Conservation (phyloP, 495 filamentous ascomycete genomes). For the Aspergillus sparsus region DNA sequence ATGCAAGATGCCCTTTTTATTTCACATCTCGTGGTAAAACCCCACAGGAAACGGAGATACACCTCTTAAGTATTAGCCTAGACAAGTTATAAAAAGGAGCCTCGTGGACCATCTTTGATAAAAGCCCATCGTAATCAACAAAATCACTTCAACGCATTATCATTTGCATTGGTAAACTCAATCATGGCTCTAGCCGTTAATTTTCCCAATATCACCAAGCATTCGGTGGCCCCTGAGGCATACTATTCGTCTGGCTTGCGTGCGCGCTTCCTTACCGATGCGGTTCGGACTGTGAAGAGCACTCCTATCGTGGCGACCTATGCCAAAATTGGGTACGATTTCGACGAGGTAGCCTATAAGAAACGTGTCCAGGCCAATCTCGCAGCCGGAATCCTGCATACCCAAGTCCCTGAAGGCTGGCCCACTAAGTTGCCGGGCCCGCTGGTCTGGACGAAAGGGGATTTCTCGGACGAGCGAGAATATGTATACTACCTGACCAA, state of each 20-base stretch:
- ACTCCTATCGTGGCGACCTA: constrained; percentile 6
- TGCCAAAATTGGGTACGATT: constrained; percentile 20
- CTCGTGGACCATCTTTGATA: not conserved
- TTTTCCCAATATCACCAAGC: constrained; percentile 7
- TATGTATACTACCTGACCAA: constrained; percentile 21
- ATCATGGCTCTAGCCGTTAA: constrained; percentile 17
- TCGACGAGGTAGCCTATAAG: constrained; percentile 20
- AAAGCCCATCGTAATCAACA: not conserved
- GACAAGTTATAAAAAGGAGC: constrained; percentile 15
- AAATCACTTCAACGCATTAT: constrained; percentile 7
- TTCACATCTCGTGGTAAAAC: constrained; percentile 1
- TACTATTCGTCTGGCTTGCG: constrained; percentile 21
- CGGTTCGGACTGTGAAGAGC: constrained; percentile 15
- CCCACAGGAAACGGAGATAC: not conserved
- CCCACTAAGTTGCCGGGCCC: constrained; percentile 20
- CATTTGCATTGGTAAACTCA: constrained; percentile 8
- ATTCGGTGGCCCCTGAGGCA: constrained; percentile 12
- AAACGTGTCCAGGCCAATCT: constrained; percentile 19
- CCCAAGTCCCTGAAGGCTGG: constrained; percentile 17
- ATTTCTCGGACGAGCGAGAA: constrained; percentile 16
- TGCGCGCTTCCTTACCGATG: constrained; percentile 19
- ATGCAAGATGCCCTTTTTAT: constrained; percentile 9
- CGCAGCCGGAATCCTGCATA: constrained; percentile 12
- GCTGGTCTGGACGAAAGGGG: constrained; percentile 12
- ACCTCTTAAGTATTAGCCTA: constrained; percentile 3